Percentiles rank a stretch among this genome's conserved stretches.
Conservation (phyloP, 1,139 yeast genomes). For the Kluyveromyces sp. region DNA sequence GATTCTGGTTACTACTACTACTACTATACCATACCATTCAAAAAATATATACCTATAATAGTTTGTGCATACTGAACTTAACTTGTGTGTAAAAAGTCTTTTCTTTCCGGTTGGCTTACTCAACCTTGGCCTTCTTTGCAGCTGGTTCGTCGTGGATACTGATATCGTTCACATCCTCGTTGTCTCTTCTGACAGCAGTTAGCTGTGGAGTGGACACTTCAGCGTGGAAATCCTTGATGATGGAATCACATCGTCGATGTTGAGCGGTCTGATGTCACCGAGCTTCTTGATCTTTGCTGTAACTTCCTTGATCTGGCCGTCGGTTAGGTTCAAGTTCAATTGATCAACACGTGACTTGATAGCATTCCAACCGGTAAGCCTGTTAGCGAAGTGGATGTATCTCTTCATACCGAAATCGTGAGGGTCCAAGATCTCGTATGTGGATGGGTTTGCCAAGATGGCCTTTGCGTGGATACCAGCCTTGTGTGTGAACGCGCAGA, state of each 20-base stretch:
- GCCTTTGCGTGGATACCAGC: slow-evolving; percentile 99
- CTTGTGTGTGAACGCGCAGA: slow-evolving; percentile 99
- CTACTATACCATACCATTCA: too few species aligned
- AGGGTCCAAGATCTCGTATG: slow-evolving; percentile 93
- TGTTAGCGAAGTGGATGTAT: slow-evolving; percentile 94
- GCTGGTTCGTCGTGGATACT: slow-evolving; percentile 16
- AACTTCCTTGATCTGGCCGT: slow-evolving; percentile 91
- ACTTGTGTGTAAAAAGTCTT: too few species aligned
- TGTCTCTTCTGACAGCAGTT: slow-evolving; percentile 22
- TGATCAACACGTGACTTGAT: slow-evolving; percentile 97
- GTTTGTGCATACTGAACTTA: too few species aligned
- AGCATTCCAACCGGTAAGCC: slow-evolving; percentile 98
- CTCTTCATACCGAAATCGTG: slow-evolving; percentile 91
- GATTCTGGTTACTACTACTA: too few species aligned
- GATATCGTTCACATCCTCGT: slow-evolving; percentile 25
- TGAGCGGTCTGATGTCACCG: slow-evolving; percentile 91
- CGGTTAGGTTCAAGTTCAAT: slow-evolving; percentile 81
- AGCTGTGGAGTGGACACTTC: slow-evolving; percentile 41
- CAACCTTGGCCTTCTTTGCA: slow-evolving; percentile 22
- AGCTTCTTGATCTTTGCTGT: slow-evolving; percentile 86
- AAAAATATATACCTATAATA: too few species aligned
- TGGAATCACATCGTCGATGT: slow-evolving; percentile 93
- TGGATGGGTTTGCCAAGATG: slow-evolving; percentile 94
- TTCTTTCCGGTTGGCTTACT: neutral
- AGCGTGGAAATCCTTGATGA: slow-evolving; percentile 88